These are phyloP conservation scores for Onygenales sp. DNA, from an alignment of 2,329 filamentous ascomycete species.

Conservation along the genomic window DNA sequence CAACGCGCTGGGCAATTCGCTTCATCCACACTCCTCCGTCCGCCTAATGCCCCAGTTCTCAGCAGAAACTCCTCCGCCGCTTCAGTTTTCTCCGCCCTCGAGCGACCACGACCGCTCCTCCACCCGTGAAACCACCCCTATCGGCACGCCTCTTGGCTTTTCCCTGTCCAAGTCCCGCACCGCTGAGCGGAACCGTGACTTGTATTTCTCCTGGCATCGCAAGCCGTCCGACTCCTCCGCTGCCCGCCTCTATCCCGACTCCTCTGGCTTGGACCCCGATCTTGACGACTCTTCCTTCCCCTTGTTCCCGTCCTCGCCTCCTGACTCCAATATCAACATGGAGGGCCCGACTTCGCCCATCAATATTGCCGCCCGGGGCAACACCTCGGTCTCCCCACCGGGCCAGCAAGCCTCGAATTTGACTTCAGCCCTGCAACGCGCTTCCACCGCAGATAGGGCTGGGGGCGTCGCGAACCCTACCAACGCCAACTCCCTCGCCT, in stretches of 20 bases:
- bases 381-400: constrained; percentile 50
- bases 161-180: constrained; percentile 34
- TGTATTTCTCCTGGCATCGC: constrained; percentile 37
- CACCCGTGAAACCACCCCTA: constrained; percentile 39
- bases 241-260: constrained; percentile 11
- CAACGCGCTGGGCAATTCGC: background rate
- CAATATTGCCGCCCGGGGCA: constrained; percentile 46
- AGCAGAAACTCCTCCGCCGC: constrained; percentile 39
- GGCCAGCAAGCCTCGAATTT: constrained; percentile 53
- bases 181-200: constrained; percentile 33
- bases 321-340: constrained; percentile 32
- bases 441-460: constrained; percentile 31
- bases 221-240: constrained; percentile 21
- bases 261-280: constrained; percentile 20
- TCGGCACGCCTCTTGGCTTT: constrained; percentile 41
- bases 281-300: constrained; percentile 27
- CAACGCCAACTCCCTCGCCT: constrained; percentile 23
- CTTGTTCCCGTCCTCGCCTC: constrained; percentile 29
- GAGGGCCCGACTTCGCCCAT: constrained; percentile 47
- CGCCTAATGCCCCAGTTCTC: constrained; percentile 45
- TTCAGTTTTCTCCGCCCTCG: constrained; percentile 41
- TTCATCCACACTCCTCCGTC: constrained; percentile 1
- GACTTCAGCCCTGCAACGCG: constrained; percentile 50
- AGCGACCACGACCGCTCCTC: constrained; percentile 41
- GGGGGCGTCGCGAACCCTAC: constrained; percentile 37